Base-by-base conservation (phyloP, 2,329 filamentous ascomycete genomes). In the Xylariaceae sp. region DNA sequence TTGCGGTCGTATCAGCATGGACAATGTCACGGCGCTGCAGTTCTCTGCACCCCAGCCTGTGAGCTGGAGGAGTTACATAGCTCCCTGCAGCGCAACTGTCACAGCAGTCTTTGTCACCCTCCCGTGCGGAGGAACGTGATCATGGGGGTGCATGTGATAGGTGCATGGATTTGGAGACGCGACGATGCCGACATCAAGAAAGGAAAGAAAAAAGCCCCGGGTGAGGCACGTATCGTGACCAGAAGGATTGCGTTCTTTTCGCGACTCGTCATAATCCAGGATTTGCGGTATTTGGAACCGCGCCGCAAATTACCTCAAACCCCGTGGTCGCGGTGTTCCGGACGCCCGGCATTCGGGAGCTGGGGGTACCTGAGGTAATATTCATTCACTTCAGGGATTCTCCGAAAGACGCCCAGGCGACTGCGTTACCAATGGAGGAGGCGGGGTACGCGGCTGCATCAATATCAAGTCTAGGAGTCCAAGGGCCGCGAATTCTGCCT, bases 21-120 rank as follows among this genome's bases (percentile, higher is more conserved):
- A 45, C 40, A 26, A 26, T 26, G 26, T 26, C 26, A 4, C 26
- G 26, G 26, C 26, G 26, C 26, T 26, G 26, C 26, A 26, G 26
- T 41, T 45, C 16, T n/a, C 39, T 56, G 44, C 44, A 51, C 55
- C 51, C 51, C 55, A 16, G 18, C 39, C 43, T 47, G 30, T 18
- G 37, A 30, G 29, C 41, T 21, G 5, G 26, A 12, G 16, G 22
- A 40, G 30, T 2, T 19, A 16, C 15, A n/a, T n/a, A n/a, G n/a
- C n/a, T n/a, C n/a, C n/a, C 34, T 56, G 44, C 51, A 37, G 37
- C 26, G 40, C n/a, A 8, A 8, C 26, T 26, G 26, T 26, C 26
- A 26, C 26, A 4, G 26, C 26, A 26, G 26, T 4, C n/a, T 26
- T 26, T 26, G 21, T 43, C 26, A n/a, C 40, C 21, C 7, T 34